Evolutionary conservation across 164 flowering plant species (phyloP).

Genomic region (Tetracentron sinense): DNA sequence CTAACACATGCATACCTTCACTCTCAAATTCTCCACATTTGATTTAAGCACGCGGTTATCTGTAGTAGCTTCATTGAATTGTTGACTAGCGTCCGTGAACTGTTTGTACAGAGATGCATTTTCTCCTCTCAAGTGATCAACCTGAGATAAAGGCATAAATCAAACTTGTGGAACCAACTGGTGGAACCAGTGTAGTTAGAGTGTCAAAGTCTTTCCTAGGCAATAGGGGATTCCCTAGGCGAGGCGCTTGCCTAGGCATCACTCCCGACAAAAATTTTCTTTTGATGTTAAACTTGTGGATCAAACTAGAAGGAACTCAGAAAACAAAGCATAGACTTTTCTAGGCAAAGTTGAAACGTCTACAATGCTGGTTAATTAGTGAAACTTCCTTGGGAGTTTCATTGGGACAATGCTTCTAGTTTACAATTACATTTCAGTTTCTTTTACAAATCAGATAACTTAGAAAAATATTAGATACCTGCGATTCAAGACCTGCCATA

Average conservation of each 20-base stretch:
- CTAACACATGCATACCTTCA: constrained; percentile 43
- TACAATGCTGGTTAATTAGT: no score
- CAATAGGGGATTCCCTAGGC: no score
- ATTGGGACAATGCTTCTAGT: neutral
- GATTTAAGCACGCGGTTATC: constrained; percentile 70
- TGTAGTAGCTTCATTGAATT: constrained; percentile 49
- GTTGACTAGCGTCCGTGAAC: constrained; percentile 50
- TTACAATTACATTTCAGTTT: neutral
- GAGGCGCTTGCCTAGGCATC: no score
- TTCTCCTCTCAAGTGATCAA: constrained; percentile 60
- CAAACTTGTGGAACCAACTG: no score
- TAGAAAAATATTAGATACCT: constrained; percentile 32
- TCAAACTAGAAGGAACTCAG: no score
- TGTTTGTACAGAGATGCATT: constrained; percentile 56
- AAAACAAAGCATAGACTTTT: neutral
- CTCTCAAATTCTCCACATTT: constrained; percentile 74
- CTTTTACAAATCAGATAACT: neutral
- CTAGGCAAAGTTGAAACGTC: neutral
- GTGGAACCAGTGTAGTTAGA: no score
- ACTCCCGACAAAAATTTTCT: no score
- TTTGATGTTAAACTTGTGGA: no score
- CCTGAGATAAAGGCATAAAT: constrained; percentile 28
- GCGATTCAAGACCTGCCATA: constrained; percentile 61
- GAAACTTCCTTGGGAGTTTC: neutral
- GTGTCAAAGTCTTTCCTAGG: no score